Base-by-base conservation (phyloP, 1,284 basidiomycete genomes). In the Cryptococcus sp. region DNA sequence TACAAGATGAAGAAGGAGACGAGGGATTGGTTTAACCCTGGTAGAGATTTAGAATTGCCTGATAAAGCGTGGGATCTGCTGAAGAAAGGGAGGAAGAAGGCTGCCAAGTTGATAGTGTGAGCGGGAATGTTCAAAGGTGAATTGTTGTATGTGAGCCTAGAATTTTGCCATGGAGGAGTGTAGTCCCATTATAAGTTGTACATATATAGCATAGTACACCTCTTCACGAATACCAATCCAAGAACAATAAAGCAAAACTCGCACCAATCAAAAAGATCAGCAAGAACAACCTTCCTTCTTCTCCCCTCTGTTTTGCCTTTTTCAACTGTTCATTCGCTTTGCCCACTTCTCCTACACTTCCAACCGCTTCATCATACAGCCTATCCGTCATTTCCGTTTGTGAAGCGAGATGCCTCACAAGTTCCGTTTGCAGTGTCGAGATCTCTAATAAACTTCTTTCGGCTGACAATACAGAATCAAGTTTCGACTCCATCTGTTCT, bases 381-480 rank as follows among this genome's bases (percentile, higher is more conserved):
- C 75, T 68, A 55, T 80, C 79, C 34, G 80, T 80, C 45, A 80
- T 68, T 68, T 83, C 82, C 49, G 75, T 77, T 69, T 83, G 82
- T 63, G 79, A 73, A 35, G 76, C 75, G 15, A 83, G 68, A 56
- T 83, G 81, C 52, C 78, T 69, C 13, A 82, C 76, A 47, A 83
- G 76, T 60, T 82, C 80, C 6, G 79, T 78, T 66, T 83, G 82
- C n/a, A 83, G 69, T 38, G 79, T 70, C 36, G 78, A 78, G 57
- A 83, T 82, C 64, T 82, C 81, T 57, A 80, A 65, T 50, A 83
- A 64, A 35, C 78, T 79, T 52, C 74, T 76, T 64, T 83, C 81
- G 15, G 82, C 81, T 37, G 73, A 67, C 31, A 81, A 74, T 15
- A 83, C 78, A 4, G 78, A 72, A 5, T 70, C 71, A 14, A 82